These are phyloP conservation scores for Zymoseptoria pseudotritici DNA, from an alignment of 2,329 filamentous ascomycete species.

Conservation along the genomic window DNA sequence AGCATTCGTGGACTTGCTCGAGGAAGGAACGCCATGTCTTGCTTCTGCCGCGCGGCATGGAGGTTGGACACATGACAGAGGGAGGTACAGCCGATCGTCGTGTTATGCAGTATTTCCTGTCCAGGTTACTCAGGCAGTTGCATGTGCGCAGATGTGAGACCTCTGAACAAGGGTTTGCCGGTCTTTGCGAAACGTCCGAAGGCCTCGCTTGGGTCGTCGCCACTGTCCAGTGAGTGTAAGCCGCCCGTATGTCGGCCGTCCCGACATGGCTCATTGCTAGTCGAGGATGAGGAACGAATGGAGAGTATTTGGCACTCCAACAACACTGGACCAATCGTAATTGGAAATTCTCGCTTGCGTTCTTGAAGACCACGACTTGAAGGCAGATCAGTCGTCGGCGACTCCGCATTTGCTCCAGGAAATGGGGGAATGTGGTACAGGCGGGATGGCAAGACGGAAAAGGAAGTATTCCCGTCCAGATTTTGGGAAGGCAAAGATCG, in stretches of 20 bases:
- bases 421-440: background rate
- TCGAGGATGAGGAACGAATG: background rate
- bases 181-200: background rate
- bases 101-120: background rate
- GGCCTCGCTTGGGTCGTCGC: background rate
- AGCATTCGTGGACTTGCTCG: background rate
- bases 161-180: background rate
- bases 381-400: background rate
- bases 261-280: too few relatives aligned
- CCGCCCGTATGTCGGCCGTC: background rate
- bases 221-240: background rate
- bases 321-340: background rate
- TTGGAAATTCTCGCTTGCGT: background rate
- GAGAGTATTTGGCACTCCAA: background rate
- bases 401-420: background rate
- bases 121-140: background rate
- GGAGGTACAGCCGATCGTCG: background rate
- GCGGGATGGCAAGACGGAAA: background rate
- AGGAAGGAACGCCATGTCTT: background rate
- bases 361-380: background rate
- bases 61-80: background rate
- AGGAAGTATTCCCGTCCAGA: background rate
- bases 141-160: background rate
- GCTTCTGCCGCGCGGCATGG: background rate
- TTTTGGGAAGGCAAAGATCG: background rate